Evolutionary conservation across 352 stramenopile genomes (phyloP).

Genomic region (Aphanomyces stellatus): DNA sequence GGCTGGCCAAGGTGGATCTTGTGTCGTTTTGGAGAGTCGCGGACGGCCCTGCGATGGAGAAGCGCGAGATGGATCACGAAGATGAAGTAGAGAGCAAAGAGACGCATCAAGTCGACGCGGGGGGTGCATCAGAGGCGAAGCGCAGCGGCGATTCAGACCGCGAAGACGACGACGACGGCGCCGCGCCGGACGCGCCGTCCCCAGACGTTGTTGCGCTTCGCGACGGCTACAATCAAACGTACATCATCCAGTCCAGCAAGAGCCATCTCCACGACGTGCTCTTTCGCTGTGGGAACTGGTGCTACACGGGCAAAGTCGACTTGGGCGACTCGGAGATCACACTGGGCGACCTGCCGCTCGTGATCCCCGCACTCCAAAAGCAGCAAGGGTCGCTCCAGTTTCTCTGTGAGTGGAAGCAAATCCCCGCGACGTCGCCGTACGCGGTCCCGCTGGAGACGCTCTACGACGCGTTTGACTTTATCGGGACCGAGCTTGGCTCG

Average conservation of each 20-base stretch:
- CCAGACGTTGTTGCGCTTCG: constrained; percentile 62
- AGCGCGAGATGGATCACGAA: neutral
- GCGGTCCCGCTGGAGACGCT: constrained; percentile 58
- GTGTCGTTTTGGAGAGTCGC: constrained; percentile 10
- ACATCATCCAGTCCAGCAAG: constrained; percentile 73
- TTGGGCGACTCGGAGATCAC: constrained; percentile 67
- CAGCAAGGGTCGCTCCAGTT: constrained; percentile 90
- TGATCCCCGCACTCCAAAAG: constrained; percentile 89
- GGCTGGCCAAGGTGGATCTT: neutral
- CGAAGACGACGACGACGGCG: constrained; percentile 24
- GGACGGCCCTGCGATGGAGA: constrained; percentile 8
- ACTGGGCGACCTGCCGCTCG: constrained; percentile 79
- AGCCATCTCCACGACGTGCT: constrained; percentile 81
- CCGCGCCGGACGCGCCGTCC: constrained; percentile 39
- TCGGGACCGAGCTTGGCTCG: constrained; percentile 75
- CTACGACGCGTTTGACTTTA: constrained; percentile 79
- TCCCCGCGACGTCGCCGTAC: constrained; percentile 63
- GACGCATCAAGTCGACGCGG: neutral
- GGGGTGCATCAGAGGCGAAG: constrained; percentile 13
- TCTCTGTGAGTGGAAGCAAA: constrained; percentile 82
- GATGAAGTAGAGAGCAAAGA: constrained; percentile 9
- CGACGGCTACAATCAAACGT: constrained; percentile 91
- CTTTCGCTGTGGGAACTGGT: constrained; percentile 94
- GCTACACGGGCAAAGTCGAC: constrained; percentile 88
- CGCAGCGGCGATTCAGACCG: constrained; percentile 9